Evolutionary conservation across 1,139 yeast species (phyloP).

Genomic region (Geotrichum aggregatum): DNA sequence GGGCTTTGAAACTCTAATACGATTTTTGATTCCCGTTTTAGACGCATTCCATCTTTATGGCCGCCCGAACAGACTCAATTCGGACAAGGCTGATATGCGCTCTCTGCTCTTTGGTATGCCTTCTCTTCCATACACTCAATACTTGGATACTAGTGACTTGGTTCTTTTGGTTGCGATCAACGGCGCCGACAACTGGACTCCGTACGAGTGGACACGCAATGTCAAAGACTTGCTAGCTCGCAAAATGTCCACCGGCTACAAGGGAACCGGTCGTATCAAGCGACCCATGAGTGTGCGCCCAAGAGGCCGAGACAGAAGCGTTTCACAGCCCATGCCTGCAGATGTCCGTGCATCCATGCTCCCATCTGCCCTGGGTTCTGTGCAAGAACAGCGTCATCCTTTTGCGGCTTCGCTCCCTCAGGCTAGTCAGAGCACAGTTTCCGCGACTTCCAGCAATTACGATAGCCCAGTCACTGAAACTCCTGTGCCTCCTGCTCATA

Average conservation of each 20-base stretch:
- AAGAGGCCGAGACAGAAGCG: conserved; percentile 9
- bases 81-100: conserved; percentile 74
- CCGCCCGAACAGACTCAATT: conserved; percentile 81
- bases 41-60: conserved; percentile 89
- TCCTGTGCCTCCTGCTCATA: conserved; percentile 9
- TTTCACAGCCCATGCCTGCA: conserved; percentile 12
- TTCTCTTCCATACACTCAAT: conserved; percentile 81
- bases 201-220: conserved; percentile 61
- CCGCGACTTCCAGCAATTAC: not conserved
- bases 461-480: not conserved
- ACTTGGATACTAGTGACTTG: conserved; percentile 60
- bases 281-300: conserved; percentile 9
- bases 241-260: conserved; percentile 69
- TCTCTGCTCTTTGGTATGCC: conserved; percentile 89
- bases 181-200: conserved; percentile 55
- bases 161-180: conserved; percentile 43
- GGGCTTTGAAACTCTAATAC: conserved; percentile 87
- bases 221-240: conserved; percentile 60
- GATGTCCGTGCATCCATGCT: conserved; percentile 5
- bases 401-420: not conserved
- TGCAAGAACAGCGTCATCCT: conserved; percentile 9
- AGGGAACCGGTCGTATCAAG: conserved; percentile 61
- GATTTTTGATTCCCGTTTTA: conserved; percentile 78
- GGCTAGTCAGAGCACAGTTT: conserved; percentile 2
- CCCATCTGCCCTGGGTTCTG: conserved; percentile 7